Evolutionary conservation across 1,284 basidiomycete genomes (phyloP).

Genomic region (Prillingera fragicola): DNA sequence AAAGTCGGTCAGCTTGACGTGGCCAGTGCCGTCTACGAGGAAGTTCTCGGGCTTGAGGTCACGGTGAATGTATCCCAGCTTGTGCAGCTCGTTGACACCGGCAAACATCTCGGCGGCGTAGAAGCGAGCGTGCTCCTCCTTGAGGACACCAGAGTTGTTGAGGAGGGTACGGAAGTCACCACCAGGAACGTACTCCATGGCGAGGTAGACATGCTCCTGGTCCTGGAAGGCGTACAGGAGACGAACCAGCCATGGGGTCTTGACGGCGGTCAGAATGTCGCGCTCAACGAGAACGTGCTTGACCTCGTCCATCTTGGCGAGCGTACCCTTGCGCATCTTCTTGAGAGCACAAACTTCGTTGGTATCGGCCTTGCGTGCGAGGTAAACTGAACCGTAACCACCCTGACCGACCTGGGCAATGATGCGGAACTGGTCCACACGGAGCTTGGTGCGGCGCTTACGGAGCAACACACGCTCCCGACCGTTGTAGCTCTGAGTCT

Average conservation of each 20-base stretch:
- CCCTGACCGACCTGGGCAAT: slow-evolving; percentile 96
- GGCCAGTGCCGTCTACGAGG: slow-evolving; percentile 87
- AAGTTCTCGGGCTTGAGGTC: slow-evolving; percentile 98
- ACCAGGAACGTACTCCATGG: slow-evolving; percentile 97
- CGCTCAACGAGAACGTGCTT: slow-evolving; percentile 93
- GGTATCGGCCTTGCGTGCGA: slow-evolving; percentile 83
- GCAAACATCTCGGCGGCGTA: slow-evolving; percentile 96
- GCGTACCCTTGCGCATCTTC: slow-evolving; percentile 87
- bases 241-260: slow-evolving; percentile 89
- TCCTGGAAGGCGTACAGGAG: slow-evolving; percentile 94
- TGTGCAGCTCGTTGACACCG: slow-evolving; percentile 83
- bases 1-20: slow-evolving; percentile 98
- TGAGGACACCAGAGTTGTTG: slow-evolving; percentile 92
- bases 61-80: slow-evolving; percentile 92
- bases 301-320: slow-evolving; percentile 92
- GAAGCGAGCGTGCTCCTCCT: slow-evolving; percentile 89
- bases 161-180: slow-evolving; percentile 92
- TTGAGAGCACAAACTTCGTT: slow-evolving; percentile 92
- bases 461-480: slow-evolving; percentile 86
- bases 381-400: slow-evolving; percentile 90
- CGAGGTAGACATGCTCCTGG: slow-evolving; percentile 78
- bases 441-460: slow-evolving; percentile 76
- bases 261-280: slow-evolving; percentile 90
- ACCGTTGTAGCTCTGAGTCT: slow-evolving; percentile 85
- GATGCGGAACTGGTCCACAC: slow-evolving; percentile 85